Percentiles rank a stretch among this genome's conserved stretches.
phyloP scores from a whole-genome alignment of 1,284 basidiomycete species.

The Ceraceosorus bombacis region DNA sequence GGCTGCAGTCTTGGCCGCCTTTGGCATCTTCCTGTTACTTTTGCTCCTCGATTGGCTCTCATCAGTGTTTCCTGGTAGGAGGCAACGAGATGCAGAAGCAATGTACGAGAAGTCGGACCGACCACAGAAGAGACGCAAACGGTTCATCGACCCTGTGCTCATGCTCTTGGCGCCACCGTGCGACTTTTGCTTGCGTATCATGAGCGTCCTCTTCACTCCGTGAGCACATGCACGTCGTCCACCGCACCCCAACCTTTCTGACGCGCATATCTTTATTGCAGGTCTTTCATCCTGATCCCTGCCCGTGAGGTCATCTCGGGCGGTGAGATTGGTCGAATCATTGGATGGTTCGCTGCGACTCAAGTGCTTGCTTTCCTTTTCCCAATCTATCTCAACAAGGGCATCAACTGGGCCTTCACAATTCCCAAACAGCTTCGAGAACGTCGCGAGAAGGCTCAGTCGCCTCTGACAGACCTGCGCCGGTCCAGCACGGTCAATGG shows the following conservation, averaged over 20 bases:
- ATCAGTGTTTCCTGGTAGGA: slow-evolving; percentile 15
- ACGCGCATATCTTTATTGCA: slow-evolving; percentile 1
- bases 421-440: slow-evolving; percentile 2
- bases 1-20: slow-evolving; percentile 27
- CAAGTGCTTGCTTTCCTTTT: slow-evolving; percentile 29
- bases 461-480: background rate
- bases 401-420: slow-evolving; percentile 9
- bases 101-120: background rate
- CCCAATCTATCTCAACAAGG: slow-evolving; percentile 22
- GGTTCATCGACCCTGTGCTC: slow-evolving; percentile 22
- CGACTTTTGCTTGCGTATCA: slow-evolving; percentile 37
- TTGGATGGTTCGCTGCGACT: slow-evolving; percentile 29
- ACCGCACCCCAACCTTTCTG: background rate
- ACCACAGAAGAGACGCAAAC: slow-evolving; percentile 1
- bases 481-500: background rate
- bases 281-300: slow-evolving; percentile 35
- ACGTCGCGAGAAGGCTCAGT: background rate
- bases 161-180: slow-evolving; percentile 31
- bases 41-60: slow-evolving; percentile 28
- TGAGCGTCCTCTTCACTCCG: slow-evolving; percentile 14
- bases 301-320: slow-evolving; percentile 32
- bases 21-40: slow-evolving; percentile 23
- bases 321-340: slow-evolving; percentile 32
- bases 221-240: no score
- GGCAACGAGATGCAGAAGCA: background rate